Evolutionary conservation across 2,329 filamentous ascomycete species (phyloP).

Genomic region (Penicillium nordicum): DNA sequence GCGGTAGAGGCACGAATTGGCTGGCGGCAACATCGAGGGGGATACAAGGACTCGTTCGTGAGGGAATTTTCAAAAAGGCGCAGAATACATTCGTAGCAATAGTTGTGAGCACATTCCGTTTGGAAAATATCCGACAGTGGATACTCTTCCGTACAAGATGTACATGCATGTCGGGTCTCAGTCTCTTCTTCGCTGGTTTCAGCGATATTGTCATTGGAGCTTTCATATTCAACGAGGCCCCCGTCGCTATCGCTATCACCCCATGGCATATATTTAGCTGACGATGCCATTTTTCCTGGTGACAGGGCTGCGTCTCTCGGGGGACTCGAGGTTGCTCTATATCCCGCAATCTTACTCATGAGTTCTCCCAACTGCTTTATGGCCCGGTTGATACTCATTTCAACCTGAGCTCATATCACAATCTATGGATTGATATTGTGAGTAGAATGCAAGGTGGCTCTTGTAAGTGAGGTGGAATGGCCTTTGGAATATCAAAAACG

Average conservation of each 20-base stretch:
- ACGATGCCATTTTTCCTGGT: too few species aligned
- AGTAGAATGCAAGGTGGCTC: not conserved
- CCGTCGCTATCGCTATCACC: not conserved
- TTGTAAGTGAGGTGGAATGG: not conserved
- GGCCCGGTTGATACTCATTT: too few species aligned
- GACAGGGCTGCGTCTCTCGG: not conserved
- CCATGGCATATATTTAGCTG: not conserved
- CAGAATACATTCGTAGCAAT: not conserved
- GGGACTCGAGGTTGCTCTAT: not conserved
- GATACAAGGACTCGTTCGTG: not conserved
- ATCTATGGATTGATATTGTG: not conserved
- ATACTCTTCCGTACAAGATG: not conserved
- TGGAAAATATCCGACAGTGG: not conserved
- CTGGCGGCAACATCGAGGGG: not conserved
- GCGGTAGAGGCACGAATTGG: not conserved
- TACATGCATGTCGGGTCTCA: not conserved
- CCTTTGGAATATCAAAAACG: not conserved
- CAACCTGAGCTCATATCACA: too few species aligned
- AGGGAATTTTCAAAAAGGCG: not conserved
- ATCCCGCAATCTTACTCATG: not conserved
- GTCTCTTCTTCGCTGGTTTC: not conserved
- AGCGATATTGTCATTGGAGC: not conserved
- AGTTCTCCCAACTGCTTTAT: too few species aligned
- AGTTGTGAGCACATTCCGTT: not conserved
- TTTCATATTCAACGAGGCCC: too few species aligned